Conservation (phyloP, 352 stramenopile species). For the Globisporangium paroecandrum region DNA sequence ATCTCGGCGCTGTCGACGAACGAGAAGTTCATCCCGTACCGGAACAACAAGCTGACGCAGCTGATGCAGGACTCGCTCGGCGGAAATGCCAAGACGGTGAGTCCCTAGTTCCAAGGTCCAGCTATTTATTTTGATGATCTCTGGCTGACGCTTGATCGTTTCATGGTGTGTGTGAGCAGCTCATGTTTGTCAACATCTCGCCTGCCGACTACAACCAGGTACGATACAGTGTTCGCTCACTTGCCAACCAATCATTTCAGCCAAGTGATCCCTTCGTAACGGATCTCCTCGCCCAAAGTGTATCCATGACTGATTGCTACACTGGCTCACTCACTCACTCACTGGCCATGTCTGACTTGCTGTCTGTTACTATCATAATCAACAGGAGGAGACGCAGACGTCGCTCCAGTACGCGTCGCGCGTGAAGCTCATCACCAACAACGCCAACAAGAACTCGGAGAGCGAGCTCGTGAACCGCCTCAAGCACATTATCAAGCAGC, state of each 20-base stretch:
- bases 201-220: conserved; percentile 88
- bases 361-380: not conserved
- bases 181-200: conserved; percentile 91
- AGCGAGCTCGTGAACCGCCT: conserved; percentile 80
- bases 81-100: conserved; percentile 91
- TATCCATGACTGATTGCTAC: conserved; percentile 5
- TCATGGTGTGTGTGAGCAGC: conserved; percentile 22
- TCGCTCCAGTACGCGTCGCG: conserved; percentile 79
- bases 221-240: conserved; percentile 2
- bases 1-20: conserved; percentile 88
- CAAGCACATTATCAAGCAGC: conserved; percentile 82
- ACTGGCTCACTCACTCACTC: conserved; percentile 6
- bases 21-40: conserved; percentile 93
- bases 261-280: not conserved
- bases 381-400: conserved; percentile 79
- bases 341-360: not conserved
- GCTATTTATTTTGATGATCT: not conserved
- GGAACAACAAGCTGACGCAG: conserved; percentile 93
- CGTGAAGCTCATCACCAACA: conserved; percentile 89
- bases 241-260: conserved; percentile 2
- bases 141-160: not conserved
- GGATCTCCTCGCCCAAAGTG: not conserved
- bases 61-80: conserved; percentile 92
- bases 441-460: conserved; percentile 82
- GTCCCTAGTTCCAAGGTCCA: not conserved